A percentile compares a stretch with the other conserved stretches of the same genome.
phyloP scores from a whole-genome alignment of 2,329 filamentous ascomycete genomes.

The Penicillium sp. region DNA sequence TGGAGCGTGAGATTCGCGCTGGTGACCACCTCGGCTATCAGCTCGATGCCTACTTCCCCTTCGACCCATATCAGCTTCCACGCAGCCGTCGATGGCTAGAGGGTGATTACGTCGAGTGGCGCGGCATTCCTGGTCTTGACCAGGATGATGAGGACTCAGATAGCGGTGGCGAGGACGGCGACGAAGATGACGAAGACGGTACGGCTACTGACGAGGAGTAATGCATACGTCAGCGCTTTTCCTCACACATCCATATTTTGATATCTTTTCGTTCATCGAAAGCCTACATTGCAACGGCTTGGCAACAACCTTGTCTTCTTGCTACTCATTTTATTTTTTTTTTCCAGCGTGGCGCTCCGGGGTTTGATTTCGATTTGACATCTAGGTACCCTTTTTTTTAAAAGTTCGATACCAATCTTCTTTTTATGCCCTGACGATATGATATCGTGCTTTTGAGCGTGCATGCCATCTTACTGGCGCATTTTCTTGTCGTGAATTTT shows the following conservation, averaged over 20 bases:
- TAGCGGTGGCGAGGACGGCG: slow-evolving; percentile 42
- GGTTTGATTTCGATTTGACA: slow-evolving; percentile 16
- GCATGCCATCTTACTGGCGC: slow-evolving; percentile 13
- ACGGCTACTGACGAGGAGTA: slow-evolving; percentile 50
- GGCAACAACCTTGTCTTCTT: slow-evolving; percentile 15
- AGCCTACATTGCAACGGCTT: not conserved
- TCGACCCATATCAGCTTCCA: slow-evolving; percentile 92
- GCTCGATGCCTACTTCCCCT: slow-evolving; percentile 93
- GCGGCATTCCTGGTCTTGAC: slow-evolving; percentile 70
- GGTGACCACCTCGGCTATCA: slow-evolving; percentile 78
- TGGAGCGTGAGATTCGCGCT: slow-evolving; percentile 59
- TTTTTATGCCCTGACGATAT: slow-evolving; percentile 13
- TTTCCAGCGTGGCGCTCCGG: slow-evolving; percentile 35
- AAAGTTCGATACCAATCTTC: slow-evolving; percentile 26
- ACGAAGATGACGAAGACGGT: slow-evolving; percentile 46
- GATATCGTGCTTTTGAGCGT: slow-evolving; percentile 25
- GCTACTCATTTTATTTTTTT: slow-evolving; percentile 15
- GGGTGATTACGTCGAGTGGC: slow-evolving; percentile 80
- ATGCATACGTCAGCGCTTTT: not conserved
- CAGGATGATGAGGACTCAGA: slow-evolving; percentile 53
- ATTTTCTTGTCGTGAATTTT: not conserved
- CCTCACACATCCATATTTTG: not conserved
- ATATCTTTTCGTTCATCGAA: not conserved
- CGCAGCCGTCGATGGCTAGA: slow-evolving; percentile 86
- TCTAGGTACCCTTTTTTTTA: slow-evolving; percentile 8